Percentiles rank a stretch among this genome's conserved stretches.
phyloP scores from a whole-genome alignment of 768 basidiomycete genomes.

The Suillus weaverae region DNA sequence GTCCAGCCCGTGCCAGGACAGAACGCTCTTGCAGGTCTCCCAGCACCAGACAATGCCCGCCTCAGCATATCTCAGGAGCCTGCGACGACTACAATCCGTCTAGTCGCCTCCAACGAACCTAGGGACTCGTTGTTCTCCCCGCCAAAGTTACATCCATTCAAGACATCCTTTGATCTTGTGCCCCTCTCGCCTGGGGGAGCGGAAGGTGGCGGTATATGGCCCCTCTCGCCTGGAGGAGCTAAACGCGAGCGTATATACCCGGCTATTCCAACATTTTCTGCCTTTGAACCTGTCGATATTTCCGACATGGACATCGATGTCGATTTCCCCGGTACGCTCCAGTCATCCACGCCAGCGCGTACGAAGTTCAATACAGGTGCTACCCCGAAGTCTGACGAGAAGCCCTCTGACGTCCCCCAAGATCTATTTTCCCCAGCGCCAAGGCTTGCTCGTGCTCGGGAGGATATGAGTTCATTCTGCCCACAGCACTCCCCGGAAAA shows the following conservation, averaged over 20 bases:
- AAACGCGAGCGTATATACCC: slow-evolving; percentile 39
- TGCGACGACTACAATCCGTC: slow-evolving; percentile 48
- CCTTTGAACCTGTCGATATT: slow-evolving; percentile 28
- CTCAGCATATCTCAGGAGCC: slow-evolving; percentile 56
- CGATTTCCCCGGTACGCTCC: slow-evolving; percentile 38
- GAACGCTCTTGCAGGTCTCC: slow-evolving; percentile 55
- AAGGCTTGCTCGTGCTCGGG: slow-evolving; percentile 13
- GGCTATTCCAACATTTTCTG: slow-evolving; percentile 35
- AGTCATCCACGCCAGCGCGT: slow-evolving; percentile 22
- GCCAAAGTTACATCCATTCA: slow-evolving; percentile 64
- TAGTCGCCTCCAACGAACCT: slow-evolving; percentile 35
- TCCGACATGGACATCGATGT: slow-evolving; percentile 36
- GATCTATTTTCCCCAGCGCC: slow-evolving; percentile 45
- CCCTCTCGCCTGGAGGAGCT: slow-evolving; percentile 35
- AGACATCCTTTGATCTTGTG: slow-evolving; percentile 67
- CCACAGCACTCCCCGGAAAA: slow-evolving; percentile 16
- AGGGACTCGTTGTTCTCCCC: slow-evolving; percentile 40
- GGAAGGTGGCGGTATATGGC: slow-evolving; percentile 34
- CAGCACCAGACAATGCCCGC: slow-evolving; percentile 59
- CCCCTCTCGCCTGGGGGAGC: slow-evolving; percentile 50
- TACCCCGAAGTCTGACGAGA: slow-evolving; percentile 27
- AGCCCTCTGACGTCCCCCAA: slow-evolving; percentile 30
- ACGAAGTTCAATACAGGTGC: slow-evolving; percentile 26
- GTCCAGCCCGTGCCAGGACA: slow-evolving; percentile 60
- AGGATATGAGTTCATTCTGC: slow-evolving; percentile 16